phyloP scores from a whole-genome alignment of 176 grass and related monocot species.

The Saccharum officinarum region DNA sequence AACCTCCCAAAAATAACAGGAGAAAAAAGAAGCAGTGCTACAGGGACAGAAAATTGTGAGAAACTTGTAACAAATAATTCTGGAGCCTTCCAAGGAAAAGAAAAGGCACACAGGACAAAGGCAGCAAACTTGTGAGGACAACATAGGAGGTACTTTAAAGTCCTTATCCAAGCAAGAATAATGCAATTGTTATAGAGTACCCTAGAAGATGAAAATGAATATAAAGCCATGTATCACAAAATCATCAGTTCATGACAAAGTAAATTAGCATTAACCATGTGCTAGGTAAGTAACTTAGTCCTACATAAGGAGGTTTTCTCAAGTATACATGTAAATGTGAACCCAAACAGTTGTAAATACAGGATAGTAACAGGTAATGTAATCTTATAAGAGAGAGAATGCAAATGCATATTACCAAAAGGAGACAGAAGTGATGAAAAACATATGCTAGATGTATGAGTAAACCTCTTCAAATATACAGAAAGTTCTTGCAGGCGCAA shows the following conservation, averaged over 20 bases:
- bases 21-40: neutral
- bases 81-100: neutral
- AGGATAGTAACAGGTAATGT: neutral
- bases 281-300: neutral
- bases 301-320: neutral
- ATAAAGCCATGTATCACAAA: neutral
- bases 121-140: neutral
- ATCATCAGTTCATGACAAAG: neutral
- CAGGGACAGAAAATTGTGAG: neutral
- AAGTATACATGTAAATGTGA: neutral
- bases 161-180: neutral
- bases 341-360: neutral
- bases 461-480: constrained; percentile 94
- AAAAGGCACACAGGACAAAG: neutral
- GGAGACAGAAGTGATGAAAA: constrained; percentile 12
- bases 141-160: constrained; percentile 9
- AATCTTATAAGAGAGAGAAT: neutral
- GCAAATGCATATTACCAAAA: neutral
- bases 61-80: neutral
- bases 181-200: neutral
- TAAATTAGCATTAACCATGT: constrained; percentile 17
- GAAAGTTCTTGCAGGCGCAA: constrained; percentile 87
- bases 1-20: neutral
- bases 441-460: constrained; percentile 23
- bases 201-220: constrained; percentile 7